Base-by-base conservation (phyloP, 2,329 filamentous ascomycete genomes). In the Fusarium anthophilum region DNA sequence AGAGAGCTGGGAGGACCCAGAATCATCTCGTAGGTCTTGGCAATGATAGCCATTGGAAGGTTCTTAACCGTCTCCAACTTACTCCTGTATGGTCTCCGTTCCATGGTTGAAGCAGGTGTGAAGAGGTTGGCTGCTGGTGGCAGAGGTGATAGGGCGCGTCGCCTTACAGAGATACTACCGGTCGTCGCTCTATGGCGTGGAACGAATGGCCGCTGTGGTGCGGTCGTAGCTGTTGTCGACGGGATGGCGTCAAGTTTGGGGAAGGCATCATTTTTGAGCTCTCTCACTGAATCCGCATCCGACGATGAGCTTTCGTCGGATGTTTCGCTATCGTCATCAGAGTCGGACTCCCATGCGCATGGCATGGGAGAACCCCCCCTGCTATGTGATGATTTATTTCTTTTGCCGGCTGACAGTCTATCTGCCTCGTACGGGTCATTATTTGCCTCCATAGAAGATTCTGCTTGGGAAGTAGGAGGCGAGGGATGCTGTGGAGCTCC, bases 1-100 rank as follows among this genome's bases (percentile, higher is more conserved):
- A 97, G 87, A 76, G 95, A 91, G 22, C 92, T 89, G 0, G 95
- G 94, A n/a, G 94, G 94, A 1, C 93, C 91, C 20, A 98, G 84
- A 8, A 97, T 87, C 37, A 96, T 87, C 58, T 93, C 91, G 72
- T 90, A 91, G 0, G 94, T 95, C 82, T 94, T 95, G 63, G 92
- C 89, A 32, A 97, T 88, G 37, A 97, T 88, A 7, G 91, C 88
- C 57, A 89, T 75, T 17, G 79, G 78, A 24, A 78, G 62, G 22
- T 73, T 77, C 56, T 72, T 77, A 22, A 77, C 73, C 14, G 69
- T 65, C 45, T 76, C 76, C n/a, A 79, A 32, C 35, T 62, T 76
- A 62, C 67, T 79, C 44, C 68, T 63, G 41, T 71, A 72, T 6
- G 75, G 74, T 51, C 56, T 69, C 69, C 74, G 72, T 78, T 66